Evolutionary conservation across 306 rosid genomes (phyloP).

Genomic region (Abrus pulchellus): DNA sequence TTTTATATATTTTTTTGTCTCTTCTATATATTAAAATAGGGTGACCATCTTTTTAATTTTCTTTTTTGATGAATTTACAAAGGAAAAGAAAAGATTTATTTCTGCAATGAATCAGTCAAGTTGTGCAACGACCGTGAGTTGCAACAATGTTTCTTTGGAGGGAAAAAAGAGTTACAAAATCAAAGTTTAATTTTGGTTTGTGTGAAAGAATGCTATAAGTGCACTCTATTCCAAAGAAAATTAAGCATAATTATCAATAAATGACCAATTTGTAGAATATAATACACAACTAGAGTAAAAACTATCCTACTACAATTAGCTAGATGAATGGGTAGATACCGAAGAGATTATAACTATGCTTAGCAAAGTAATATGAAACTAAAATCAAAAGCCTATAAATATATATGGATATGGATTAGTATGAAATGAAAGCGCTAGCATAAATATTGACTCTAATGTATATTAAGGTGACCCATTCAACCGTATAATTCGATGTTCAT

Average conservation of each 20-base stretch:
- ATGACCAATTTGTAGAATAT: background rate
- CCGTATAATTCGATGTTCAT: background rate
- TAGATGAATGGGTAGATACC: background rate
- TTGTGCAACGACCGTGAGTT: background rate
- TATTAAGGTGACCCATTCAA: conserved; percentile 15
- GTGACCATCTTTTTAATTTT: too few species aligned
- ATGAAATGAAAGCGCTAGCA: background rate
- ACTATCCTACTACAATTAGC: background rate
- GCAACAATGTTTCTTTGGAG: background rate
- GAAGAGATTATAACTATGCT: background rate
- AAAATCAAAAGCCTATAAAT: background rate
- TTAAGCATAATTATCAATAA: background rate
- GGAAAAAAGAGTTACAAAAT: background rate
- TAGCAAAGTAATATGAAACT: background rate
- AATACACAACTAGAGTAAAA: background rate
- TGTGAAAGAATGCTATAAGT: too few species aligned
- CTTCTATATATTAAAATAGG: too few species aligned
- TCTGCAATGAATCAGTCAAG: conserved; percentile 22
- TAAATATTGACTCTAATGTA: background rate
- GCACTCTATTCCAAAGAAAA: background rate
- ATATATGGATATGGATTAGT: too few species aligned
- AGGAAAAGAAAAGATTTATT: background rate
- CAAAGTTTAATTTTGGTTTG: background rate
- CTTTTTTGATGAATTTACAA: too few species aligned
- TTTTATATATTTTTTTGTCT: too few species aligned